These are phyloP conservation scores for Vitis labrusca DNA, from an alignment of 164 flowering plant species.

Conservation along the genomic window DNA sequence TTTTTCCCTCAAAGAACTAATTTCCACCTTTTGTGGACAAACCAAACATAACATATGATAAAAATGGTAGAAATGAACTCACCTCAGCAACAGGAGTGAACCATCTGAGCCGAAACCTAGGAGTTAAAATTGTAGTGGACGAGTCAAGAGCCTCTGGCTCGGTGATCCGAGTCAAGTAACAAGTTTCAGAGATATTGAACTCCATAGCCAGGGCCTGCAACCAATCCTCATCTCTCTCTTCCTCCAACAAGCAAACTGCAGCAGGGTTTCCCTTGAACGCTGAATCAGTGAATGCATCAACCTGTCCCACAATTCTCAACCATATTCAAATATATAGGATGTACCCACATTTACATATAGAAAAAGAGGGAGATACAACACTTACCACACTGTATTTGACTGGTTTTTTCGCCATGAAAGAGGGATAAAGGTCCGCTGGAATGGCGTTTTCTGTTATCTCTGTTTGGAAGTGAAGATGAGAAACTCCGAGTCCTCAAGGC, in stretches of 20 bases:
- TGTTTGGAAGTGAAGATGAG: too few relatives aligned
- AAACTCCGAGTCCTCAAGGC: too few relatives aligned
- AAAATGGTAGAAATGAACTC: background rate
- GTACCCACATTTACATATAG: too few relatives aligned
- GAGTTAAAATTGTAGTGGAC: slow-evolving; percentile 3
- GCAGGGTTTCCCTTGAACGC: slow-evolving; percentile 92
- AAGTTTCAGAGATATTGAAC: slow-evolving; percentile 65
- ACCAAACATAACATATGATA: background rate
- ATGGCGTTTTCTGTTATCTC: too few relatives aligned
- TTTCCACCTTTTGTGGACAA: background rate
- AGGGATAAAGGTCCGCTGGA: background rate
- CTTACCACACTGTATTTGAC: slow-evolving; percentile 59
- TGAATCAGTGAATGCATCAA: slow-evolving; percentile 78
- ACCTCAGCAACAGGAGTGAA: slow-evolving; percentile 86
- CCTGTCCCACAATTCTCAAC: slow-evolving; percentile 32
- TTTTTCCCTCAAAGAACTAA: background rate
- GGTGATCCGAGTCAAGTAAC: slow-evolving; percentile 52
- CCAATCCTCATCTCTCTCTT: slow-evolving; percentile 68
- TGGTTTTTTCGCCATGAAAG: slow-evolving; percentile 37
- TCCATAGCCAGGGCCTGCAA: slow-evolving; percentile 66
- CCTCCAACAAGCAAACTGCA: slow-evolving; percentile 77
- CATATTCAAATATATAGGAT: background rate
- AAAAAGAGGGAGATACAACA: background rate
- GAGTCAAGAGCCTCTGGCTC: slow-evolving; percentile 4
- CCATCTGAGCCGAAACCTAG: slow-evolving; percentile 76